Evolutionary conservation across 495 filamentous ascomycete species (phyloP).

Genomic region (Penicillium angulare): DNA sequence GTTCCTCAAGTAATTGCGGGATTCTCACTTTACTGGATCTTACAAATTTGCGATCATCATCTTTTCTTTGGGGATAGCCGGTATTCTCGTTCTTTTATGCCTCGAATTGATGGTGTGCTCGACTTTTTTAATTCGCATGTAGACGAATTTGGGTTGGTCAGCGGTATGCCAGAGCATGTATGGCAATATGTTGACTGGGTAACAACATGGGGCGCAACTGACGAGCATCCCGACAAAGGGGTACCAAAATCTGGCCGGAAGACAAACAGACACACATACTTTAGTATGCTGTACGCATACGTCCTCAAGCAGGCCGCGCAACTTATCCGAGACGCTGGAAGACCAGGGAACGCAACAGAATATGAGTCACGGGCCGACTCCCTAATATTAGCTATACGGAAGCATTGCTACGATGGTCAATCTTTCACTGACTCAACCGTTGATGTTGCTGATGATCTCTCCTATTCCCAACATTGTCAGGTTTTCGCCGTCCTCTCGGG

Average conservation of each 20-base stretch:
- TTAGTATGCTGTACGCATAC: slow-evolving; percentile 39
- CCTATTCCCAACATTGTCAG: slow-evolving; percentile 37
- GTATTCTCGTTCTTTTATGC: slow-evolving; percentile 28
- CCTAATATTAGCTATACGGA: slow-evolving; percentile 22
- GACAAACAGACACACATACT: slow-evolving; percentile 32
- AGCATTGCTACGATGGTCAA: slow-evolving; percentile 34
- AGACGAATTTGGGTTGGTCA: slow-evolving; percentile 31
- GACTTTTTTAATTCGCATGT: slow-evolving; percentile 34
- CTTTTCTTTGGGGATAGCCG: slow-evolving; percentile 32
- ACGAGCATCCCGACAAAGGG: slow-evolving; percentile 34
- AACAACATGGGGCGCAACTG: slow-evolving; percentile 34
- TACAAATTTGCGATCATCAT: slow-evolving; percentile 36
- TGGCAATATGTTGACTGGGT: slow-evolving; percentile 47
- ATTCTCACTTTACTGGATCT: slow-evolving; percentile 38
- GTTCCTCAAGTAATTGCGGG: slow-evolving; percentile 33
- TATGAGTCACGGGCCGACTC: slow-evolving; percentile 26
- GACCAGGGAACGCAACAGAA: slow-evolving; percentile 30
- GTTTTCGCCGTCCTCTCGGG: slow-evolving; percentile 36
- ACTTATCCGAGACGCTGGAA: slow-evolving; percentile 26
- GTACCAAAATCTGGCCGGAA: slow-evolving; percentile 30
- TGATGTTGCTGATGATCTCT: slow-evolving; percentile 19
- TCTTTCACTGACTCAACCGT: slow-evolving; percentile 34
- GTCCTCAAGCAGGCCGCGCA: slow-evolving; percentile 25
- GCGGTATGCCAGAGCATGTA: slow-evolving; percentile 21
- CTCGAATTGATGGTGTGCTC: slow-evolving; percentile 35